Percentiles rank a stretch among this genome's conserved stretches.
These are phyloP conservation scores for Vitis amurensis DNA, from an alignment of 164 flowering plant species.

Conservation along the genomic window DNA sequence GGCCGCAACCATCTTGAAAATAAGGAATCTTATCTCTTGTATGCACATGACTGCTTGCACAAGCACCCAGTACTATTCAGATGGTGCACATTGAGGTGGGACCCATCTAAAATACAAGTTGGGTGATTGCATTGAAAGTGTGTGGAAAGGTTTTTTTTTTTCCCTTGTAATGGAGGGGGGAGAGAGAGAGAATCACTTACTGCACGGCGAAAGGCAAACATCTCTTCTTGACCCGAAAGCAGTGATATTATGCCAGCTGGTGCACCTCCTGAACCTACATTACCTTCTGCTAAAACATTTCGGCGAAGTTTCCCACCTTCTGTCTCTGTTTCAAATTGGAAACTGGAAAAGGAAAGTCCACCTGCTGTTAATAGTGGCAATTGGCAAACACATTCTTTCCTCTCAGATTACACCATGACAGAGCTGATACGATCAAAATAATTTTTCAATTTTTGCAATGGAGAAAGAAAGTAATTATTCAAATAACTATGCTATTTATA, in stretches of 20 bases:
- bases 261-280: slow-evolving; percentile 61
- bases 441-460: not conserved
- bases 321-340: slow-evolving; percentile 93
- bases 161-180: not conserved
- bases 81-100: too few species aligned
- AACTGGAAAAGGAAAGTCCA: slow-evolving; percentile 44
- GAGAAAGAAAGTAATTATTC: not conserved
- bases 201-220: slow-evolving; percentile 95
- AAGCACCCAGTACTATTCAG: not conserved
- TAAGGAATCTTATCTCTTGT: too few species aligned
- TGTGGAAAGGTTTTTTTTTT: not conserved
- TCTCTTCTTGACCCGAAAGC: slow-evolving; percentile 91
- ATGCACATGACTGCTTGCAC: too few species aligned
- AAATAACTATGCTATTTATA: not conserved
- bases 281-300: slow-evolving; percentile 78
- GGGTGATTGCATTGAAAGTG: too few species aligned
- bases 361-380: not conserved
- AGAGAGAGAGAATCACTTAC: slow-evolving; percentile 42
- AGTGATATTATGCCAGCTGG: slow-evolving; percentile 65
- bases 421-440: not conserved
- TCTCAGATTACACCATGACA: not conserved
- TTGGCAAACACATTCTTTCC: not conserved
- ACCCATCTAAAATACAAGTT: too few species aligned
- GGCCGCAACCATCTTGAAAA: too few species aligned
- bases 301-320: slow-evolving; percentile 83